Percentiles rank a stretch among this genome's conserved stretches.
These are phyloP conservation scores for Mikania micrantha DNA, from an alignment of 129 eudicot species.

Conservation along the genomic window DNA sequence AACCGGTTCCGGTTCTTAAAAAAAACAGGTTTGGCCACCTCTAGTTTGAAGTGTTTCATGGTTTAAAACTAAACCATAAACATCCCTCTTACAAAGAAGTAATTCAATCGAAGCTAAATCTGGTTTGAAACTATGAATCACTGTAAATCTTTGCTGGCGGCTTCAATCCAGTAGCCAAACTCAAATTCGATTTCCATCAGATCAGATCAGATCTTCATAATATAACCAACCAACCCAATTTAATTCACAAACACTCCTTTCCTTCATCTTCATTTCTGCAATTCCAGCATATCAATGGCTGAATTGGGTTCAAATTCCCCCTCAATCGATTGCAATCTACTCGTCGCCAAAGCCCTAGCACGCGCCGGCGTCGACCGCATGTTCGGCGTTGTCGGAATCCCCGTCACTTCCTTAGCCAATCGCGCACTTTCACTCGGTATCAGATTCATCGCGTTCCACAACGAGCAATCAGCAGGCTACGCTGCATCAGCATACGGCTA, in stretches of 20 bases:
- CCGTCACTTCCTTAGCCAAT: constrained; percentile 87
- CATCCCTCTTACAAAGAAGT: too few species aligned
- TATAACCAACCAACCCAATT: background rate
- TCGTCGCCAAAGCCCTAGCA: constrained; percentile 65
- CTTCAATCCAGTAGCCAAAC: background rate
- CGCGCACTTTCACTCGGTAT: constrained; percentile 72
- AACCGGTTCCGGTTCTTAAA: too few species aligned
- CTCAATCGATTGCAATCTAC: constrained; percentile 57
- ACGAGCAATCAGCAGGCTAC: too few species aligned
- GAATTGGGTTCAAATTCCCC: constrained; percentile 18
- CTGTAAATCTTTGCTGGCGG: background rate
- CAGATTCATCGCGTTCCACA: constrained; percentile 35
- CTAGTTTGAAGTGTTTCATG: too few species aligned
- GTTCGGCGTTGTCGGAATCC: constrained; percentile 99
- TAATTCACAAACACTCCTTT: background rate
- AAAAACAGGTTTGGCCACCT: too few species aligned
- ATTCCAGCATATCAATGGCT: too few species aligned
- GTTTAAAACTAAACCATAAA: too few species aligned
- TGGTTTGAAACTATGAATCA: too few species aligned
- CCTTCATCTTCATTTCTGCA: too few species aligned
- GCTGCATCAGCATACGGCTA: too few species aligned
- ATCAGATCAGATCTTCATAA: background rate
- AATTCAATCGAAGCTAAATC: too few species aligned
- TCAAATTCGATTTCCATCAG: constrained; percentile 5
- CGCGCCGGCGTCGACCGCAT: constrained; percentile 72